A percentile compares a stretch with the other conserved stretches of the same genome.
These are phyloP conservation scores for Fusarium concolor DNA, from an alignment of 2,329 filamentous ascomycete species.

Conservation along the genomic window DNA sequence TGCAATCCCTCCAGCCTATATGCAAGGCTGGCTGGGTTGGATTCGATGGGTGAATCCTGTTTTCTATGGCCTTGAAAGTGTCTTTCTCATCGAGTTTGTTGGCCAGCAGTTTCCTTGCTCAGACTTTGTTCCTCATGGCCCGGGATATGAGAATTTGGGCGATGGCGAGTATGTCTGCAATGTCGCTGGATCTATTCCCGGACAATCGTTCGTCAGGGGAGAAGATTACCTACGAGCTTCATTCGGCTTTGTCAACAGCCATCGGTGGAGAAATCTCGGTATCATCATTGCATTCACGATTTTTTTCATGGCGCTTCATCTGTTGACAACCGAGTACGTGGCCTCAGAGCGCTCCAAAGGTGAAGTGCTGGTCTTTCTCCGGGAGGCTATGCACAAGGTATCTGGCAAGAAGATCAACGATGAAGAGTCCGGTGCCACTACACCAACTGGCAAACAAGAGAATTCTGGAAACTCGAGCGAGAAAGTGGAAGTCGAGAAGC, in stretches of 20 bases:
- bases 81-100: slow-evolving; percentile 72
- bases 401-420: background rate
- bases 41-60: slow-evolving; percentile 72
- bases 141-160: slow-evolving; percentile 10
- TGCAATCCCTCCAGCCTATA: slow-evolving; percentile 56
- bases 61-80: slow-evolving; percentile 71
- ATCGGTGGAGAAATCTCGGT: slow-evolving; percentile 37
- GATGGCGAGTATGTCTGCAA: slow-evolving; percentile 10
- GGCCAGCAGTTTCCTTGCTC: slow-evolving; percentile 61
- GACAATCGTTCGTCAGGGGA: background rate
- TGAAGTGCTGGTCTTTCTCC: slow-evolving; percentile 34
- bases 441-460: background rate
- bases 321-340: slow-evolving; percentile 27
- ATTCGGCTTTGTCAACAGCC: slow-evolving; percentile 16
- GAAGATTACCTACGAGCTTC: slow-evolving; percentile 8
- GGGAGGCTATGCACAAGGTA: slow-evolving; percentile 3
- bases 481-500: slow-evolving; percentile 12
- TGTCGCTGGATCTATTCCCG: background rate
- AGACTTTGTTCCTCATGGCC: slow-evolving; percentile 43
- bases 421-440: background rate
- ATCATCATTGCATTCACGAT: slow-evolving; percentile 26
- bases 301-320: slow-evolving; percentile 28
- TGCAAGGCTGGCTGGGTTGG: slow-evolving; percentile 65
- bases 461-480: background rate
- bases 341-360: slow-evolving; percentile 36